Evolutionary conservation across 1,284 basidiomycete genomes (phyloP), one percentile per base, ranked within the genome.

Genomic region (Cryptococcus sp.): DNA sequence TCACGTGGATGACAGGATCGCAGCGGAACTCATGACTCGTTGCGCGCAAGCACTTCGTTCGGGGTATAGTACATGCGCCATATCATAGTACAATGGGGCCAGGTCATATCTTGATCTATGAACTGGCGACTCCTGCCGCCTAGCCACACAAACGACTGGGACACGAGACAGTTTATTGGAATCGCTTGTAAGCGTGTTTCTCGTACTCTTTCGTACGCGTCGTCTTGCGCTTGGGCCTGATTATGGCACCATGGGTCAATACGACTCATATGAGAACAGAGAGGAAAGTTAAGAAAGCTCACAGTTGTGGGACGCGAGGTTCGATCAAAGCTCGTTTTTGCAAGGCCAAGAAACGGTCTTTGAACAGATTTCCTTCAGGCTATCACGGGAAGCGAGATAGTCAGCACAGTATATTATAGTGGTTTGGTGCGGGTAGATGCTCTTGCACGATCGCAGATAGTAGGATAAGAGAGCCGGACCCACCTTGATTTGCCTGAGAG

Each of bases 301-400:
- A 92, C 89, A 87, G 62, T 47, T 91, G 85, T 26, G 82, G 87
- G 16, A 74, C 71, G 19, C 81, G 72, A 13, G 81, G 80, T 62
- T 82, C 81, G 54, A 80, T 64, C 16, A 81, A 69, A 1, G 78
- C 79, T 48, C 78, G 69, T 43, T 78, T 75, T 67, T 82, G 81
- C 25, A 82, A 55, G 23, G 74, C 74, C 45, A 88, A 76, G 81
- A 93, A 94, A 3, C 93, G 85, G 74, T 96, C 93, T 46, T 87
- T 84, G 83, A 95, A 96, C 25, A 95, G 78, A 75, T 95, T 96
- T 34, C 93, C 93, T 79, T 96, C 93, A 19, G 91, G 89, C 90
- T 93, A 60, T 34, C 29, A 16, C 25, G n/a, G 13, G 15, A 29
- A 52, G 44, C 40, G 44, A 34, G 29, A 7, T 7, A 34, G 58